Percentiles rank a stretch among this genome's conserved stretches.
Evolutionary conservation across 805 yeast species (phyloP).

Genomic region (Candida oleophila): DNA sequence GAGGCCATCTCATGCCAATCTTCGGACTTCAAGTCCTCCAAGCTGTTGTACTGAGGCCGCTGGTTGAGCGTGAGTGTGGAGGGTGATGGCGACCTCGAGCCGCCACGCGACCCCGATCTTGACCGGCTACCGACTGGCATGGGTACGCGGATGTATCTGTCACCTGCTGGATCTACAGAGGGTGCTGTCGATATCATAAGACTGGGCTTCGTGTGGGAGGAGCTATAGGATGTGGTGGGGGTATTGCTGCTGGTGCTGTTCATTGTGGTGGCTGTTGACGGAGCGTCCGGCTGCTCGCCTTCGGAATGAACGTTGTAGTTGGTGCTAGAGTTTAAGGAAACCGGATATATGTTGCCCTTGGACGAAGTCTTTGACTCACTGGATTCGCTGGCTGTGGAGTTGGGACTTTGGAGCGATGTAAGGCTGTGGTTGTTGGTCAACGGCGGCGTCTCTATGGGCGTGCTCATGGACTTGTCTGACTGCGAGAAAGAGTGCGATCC

Average conservation of each 20-base stretch:
- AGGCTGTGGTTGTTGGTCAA: not conserved
- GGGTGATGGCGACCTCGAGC: not conserved
- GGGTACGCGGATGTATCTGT: not conserved
- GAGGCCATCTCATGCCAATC: constrained; percentile 71
- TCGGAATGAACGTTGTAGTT: not conserved
- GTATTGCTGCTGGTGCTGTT: no score
- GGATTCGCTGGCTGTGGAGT: constrained; percentile 1
- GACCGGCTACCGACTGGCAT: not conserved
- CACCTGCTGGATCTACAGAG: not conserved
- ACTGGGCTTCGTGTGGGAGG: not conserved
- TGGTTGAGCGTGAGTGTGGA: not conserved
- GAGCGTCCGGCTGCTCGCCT: not conserved
- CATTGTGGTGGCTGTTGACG: constrained; percentile 1
- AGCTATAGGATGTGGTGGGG: no score
- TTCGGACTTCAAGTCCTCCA: constrained; percentile 62
- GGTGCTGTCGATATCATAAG: not conserved
- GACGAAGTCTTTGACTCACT: not conserved
- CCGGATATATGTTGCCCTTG: not conserved
- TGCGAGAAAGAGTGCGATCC: constrained; percentile 20
- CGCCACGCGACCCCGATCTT: no score
- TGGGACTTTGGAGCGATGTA: not conserved
- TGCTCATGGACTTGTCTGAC: not conserved
- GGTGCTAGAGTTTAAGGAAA: not conserved
- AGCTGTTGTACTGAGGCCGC: constrained; percentile 28
- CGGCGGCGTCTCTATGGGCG: not conserved